Percentiles rank a stretch among this genome's conserved stretches.
phyloP scores from a whole-genome alignment of 2,329 filamentous ascomycete species.

The Leptoxyphium fumago region DNA sequence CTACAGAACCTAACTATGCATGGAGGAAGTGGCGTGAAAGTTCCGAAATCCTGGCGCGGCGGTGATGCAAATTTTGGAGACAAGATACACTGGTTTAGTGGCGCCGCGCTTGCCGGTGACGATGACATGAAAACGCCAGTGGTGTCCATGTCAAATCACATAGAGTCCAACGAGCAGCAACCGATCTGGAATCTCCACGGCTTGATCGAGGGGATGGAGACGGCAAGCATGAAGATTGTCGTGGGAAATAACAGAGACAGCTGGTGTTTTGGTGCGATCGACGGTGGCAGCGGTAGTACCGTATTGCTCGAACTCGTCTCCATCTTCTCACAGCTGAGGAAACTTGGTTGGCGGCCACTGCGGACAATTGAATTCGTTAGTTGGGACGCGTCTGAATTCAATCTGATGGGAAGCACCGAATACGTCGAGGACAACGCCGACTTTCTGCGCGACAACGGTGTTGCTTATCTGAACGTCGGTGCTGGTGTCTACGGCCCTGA shows the following conservation, averaged over 20 bases:
- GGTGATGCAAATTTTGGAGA: conserved; percentile 52
- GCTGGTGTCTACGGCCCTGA: conserved; percentile 60
- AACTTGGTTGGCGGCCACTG: conserved; percentile 73
- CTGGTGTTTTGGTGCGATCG: conserved; percentile 76
- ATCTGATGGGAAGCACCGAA: conserved; percentile 85
- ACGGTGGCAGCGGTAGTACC: conserved; percentile 78
- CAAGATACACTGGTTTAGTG: conserved; percentile 64
- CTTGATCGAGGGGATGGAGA: conserved; percentile 69
- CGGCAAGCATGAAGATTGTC: conserved; percentile 67
- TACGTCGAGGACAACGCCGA: conserved; percentile 79
- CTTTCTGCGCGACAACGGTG: conserved; percentile 54
- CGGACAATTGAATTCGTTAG: conserved; percentile 95
- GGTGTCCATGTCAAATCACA: conserved; percentile 71
- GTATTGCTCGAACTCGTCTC: conserved; percentile 80
- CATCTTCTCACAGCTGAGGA: conserved; percentile 64
- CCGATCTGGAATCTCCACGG: conserved; percentile 82
- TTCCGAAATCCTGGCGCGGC: conserved; percentile 58
- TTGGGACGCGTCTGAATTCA: conserved; percentile 91
- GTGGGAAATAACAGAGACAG: conserved; percentile 89
- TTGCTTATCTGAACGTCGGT: conserved; percentile 87
- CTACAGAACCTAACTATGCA: conserved; percentile 50
- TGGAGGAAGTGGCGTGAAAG: conserved; percentile 50
- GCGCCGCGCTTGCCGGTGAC: conserved; percentile 45
- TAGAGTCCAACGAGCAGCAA: conserved; percentile 59
- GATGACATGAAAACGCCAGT: conserved; percentile 34